Evolutionary conservation across 352 stramenopile genomes (phyloP), one percentile per base, ranked within the genome.

Genomic region (Achlya hypogyna): DNA sequence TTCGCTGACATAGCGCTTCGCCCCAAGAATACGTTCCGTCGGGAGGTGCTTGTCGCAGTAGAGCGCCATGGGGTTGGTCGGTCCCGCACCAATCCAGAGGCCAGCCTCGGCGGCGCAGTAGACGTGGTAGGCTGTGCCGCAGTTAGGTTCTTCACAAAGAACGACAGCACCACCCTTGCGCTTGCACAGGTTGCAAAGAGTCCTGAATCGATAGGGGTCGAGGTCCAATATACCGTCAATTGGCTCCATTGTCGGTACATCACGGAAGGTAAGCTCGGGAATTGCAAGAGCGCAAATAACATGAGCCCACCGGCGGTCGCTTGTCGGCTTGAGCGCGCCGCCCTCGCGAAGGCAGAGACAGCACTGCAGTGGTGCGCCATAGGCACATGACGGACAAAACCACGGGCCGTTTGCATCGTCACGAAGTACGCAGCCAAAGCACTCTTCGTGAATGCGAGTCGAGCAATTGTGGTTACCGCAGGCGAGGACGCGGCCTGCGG

Each of bases 41-140:
- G 85, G 85, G 64, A 94, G 63, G 66, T 94, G 85, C 63, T 92
- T 92, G 59, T 94, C 85, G 34, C 85, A 94, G 64, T 86, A 94
- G 12, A 91, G 76, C 12, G 76, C 83, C 2, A 91, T 70, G 23
- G 84, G 73, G 34, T 92, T 90, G 52, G 43, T 67, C 10, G 60
- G 18, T 4, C 20, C 42, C 10, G 75, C 82, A 53, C 85, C 85
- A 62, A 94, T 84, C 83, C 91, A 89, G 25, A 90, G 81, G 12
- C 84, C 85, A 0, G 85, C 85, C 43, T 87, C 84, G 0, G 78
- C 85, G 20, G 85, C 85, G 49, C 85, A 94, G 12, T 84, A 73
- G 38, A 84, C 79, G 23, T 94, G 85, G 62, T 92, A 82, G 29
- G 82, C 85, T 2, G 91, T 82, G 60, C 90, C 91, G 66, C 85